Conservation (phyloP, 176 grass and related monocot genomes). For the Triticum dicoccoides region DNA sequence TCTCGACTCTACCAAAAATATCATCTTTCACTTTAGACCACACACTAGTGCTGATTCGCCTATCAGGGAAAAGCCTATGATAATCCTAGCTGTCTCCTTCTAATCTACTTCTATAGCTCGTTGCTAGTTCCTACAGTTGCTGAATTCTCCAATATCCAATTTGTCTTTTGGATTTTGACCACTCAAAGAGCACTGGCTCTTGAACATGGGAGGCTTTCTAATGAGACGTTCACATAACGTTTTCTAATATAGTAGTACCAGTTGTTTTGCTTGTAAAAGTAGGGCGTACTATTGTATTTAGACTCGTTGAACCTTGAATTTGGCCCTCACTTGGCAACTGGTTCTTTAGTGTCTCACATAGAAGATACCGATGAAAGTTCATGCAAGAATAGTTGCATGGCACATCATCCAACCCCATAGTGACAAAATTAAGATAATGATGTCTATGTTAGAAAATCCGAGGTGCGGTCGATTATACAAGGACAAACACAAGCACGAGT, state of each 20-base stretch:
- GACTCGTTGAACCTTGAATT: neutral
- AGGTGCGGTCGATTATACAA: neutral
- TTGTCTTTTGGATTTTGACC: slow-evolving; percentile 2
- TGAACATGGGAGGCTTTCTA: slow-evolving; percentile 3
- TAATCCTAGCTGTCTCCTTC: neutral
- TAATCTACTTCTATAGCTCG: slow-evolving; percentile 12
- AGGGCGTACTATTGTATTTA: neutral
- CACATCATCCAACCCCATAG: neutral
- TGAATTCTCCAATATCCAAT: slow-evolving; percentile 8
- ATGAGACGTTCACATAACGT: neutral
- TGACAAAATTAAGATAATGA: slow-evolving; percentile 18
- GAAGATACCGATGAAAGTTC: slow-evolving; percentile 3
- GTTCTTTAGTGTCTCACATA: neutral
- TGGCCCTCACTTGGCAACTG: neutral
- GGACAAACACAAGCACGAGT: neutral
- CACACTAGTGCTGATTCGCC: neutral
- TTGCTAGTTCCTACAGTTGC: neutral
- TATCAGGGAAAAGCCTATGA: neutral
- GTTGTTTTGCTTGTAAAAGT: neutral
- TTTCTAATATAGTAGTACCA: neutral
- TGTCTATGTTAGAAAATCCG: neutral
- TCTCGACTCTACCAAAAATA: no score
- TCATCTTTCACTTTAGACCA: neutral
- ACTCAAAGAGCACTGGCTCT: neutral
- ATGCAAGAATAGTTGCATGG: neutral